Base-by-base conservation (phyloP, 768 basidiomycete species). In the Tremella yokohamensis region DNA sequence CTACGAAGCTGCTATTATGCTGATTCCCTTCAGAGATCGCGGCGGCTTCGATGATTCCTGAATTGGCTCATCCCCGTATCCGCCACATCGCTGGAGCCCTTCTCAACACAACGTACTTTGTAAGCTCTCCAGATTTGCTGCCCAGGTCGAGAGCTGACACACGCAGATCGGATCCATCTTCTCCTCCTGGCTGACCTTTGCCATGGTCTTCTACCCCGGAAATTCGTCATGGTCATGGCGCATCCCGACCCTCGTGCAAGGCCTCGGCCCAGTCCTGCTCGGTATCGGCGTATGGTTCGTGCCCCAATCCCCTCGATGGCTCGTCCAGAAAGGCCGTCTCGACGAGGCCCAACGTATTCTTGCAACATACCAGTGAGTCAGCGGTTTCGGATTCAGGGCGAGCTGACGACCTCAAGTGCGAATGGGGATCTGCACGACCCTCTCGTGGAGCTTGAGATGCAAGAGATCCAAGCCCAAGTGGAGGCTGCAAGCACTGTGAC, bases 401-500 rank as follows among this genome's bases (percentile, higher is more conserved):
- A 20, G 58, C 18, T n/a, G 20, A n/a, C 22, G 34, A 18, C 57
- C 55, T 8, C 44, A 64, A 82, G 1, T 3, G 34, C 24, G n/a
- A 37, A 54, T 8, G 37, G 25, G 11, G 52, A 60, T 45, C 37
- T 71, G 48, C 56, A 80, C 19, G 83, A 86, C 65, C 82, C 83
- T 12, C 56, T 74, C 37, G 64, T 68, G 9, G 18, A 25, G 6
- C 60, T 57, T 54, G 72, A 73, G 52, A 54, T 58, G n/a, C 24
- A 54, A 57, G 89, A 88, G 72, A 88, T 88, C 63, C 79, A 83
- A 50, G 84, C 84, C 60, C 85, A 85, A 13, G 78, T 88, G 24
- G 79, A 81, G 45, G 71, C 39, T 26, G 56, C 57, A 13, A 7
- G 8, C 11, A 39, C 29, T 6, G 51, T 49, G 13, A 37, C 16